Percentiles rank a stretch among this genome's conserved stretches.
phyloP scores from a whole-genome alignment of 1,139 yeast genomes.

The Yamadazyma dendronema region DNA sequence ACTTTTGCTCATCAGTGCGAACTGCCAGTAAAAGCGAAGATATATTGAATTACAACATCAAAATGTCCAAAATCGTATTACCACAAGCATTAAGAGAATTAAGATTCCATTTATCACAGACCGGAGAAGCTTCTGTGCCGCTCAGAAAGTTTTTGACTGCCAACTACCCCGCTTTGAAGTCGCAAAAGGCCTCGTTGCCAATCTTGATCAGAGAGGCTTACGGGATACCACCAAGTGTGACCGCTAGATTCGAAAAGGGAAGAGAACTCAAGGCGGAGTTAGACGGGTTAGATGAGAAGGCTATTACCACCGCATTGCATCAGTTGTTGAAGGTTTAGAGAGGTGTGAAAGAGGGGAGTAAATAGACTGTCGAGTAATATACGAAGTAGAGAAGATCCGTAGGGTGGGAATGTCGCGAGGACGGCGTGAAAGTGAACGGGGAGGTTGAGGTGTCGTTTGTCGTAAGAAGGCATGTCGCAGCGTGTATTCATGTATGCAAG shows the following conservation, averaged over 20 bases:
- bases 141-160: constrained; percentile 60
- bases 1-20: background rate
- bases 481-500: too few relatives aligned
- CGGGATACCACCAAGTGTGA: constrained; percentile 70
- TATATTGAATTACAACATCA: background rate
- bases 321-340: constrained; percentile 31
- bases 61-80: constrained; percentile 57
- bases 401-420: too few relatives aligned
- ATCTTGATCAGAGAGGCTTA: constrained; percentile 73
- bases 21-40: constrained; percentile 15
- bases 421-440: too few relatives aligned
- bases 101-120: constrained; percentile 76
- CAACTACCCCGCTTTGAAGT: constrained; percentile 61
- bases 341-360: constrained; percentile 4
- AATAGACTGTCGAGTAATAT: background rate
- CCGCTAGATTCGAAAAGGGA: constrained; percentile 64
- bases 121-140: constrained; percentile 67
- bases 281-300: constrained; percentile 47
- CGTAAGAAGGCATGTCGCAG: too few relatives aligned
- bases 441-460: too few relatives aligned
- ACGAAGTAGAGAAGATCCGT: background rate
- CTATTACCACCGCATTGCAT: constrained; percentile 36
- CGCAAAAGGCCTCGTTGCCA: constrained; percentile 50
- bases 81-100: constrained; percentile 71
- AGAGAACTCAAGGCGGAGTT: constrained; percentile 40